Percentiles rank a stretch among this genome's conserved stretches.
Evolutionary conservation across 768 basidiomycete genomes (phyloP).

Genomic region (Mycena capillaripes): DNA sequence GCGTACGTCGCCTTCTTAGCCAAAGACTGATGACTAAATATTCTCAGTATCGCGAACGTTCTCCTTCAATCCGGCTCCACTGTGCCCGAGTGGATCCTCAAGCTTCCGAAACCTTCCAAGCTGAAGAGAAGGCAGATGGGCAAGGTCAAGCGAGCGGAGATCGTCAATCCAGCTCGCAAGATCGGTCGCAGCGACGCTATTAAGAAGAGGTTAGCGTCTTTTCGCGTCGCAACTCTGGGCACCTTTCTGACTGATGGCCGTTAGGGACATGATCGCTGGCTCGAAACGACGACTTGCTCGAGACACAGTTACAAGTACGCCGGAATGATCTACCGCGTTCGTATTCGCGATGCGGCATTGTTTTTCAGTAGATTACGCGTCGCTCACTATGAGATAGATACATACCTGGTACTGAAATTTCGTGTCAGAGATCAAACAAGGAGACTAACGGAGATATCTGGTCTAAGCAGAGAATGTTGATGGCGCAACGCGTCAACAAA

Average conservation of each 20-base stretch:
- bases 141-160: slow-evolving; percentile 84
- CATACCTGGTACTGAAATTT: too few species aligned
- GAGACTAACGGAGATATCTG: not conserved
- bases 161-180: slow-evolving; percentile 76
- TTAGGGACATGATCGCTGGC: slow-evolving; percentile 84
- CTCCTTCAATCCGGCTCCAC: slow-evolving; percentile 90
- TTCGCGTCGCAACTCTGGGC: not conserved
- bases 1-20: slow-evolving; percentile 64
- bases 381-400: too few species aligned
- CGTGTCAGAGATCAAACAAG: too few species aligned
- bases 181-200: slow-evolving; percentile 80
- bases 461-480: not conserved
- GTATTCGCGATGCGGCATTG: too few species aligned
- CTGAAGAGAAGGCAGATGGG: slow-evolving; percentile 89
- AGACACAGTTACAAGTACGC: not conserved
- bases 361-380: too few species aligned
- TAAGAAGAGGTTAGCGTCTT: slow-evolving; percentile 71
- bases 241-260: not conserved
- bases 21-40: not conserved
- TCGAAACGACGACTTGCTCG: slow-evolving; percentile 70
- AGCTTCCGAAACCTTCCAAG: slow-evolving; percentile 93
- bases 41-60: slow-evolving; percentile 91
- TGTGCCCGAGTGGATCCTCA: slow-evolving; percentile 96
- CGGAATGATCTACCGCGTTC: slow-evolving; percentile 13
- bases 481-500: too few species aligned